phyloP scores from a whole-genome alignment of 257 asterid species.

The Orobanche coerulescens region DNA sequence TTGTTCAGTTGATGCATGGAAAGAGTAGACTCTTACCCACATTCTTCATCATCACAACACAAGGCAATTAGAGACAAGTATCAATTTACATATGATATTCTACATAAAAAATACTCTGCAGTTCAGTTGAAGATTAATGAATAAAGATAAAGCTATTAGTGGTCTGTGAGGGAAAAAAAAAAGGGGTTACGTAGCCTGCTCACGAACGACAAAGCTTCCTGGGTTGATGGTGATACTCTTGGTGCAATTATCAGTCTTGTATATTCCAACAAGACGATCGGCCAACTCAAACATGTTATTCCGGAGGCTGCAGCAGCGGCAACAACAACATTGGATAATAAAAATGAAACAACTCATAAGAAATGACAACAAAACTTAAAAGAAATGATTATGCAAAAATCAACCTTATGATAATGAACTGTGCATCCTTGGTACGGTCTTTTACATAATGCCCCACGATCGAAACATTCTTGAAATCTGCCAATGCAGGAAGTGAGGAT shows the following conservation, averaged over 20 bases:
- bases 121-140: no score
- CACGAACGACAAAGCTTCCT: constrained; percentile 80
- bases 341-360: neutral
- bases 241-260: constrained; percentile 97
- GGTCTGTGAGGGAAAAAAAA: neutral
- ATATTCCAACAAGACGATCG: constrained; percentile 86
- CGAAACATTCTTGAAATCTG: constrained; percentile 96
- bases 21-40: no score
- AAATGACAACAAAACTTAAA: no score
- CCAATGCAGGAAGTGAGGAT: neutral
- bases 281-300: constrained; percentile 96
- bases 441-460: constrained; percentile 97
- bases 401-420: constrained; percentile 89
- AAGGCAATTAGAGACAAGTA: no score
- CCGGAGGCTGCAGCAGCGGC: constrained; percentile 88
- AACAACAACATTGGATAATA: neutral
- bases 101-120: constrained; percentile 5
- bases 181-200: constrained; percentile 48
- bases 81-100: constrained; percentile 2
- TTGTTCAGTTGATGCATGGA: no score
- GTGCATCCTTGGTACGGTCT: constrained; percentile 99
- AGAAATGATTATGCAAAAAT: neutral
- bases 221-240: constrained; percentile 90
- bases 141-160: no score
- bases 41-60: no score